Percentiles rank a stretch among this genome's conserved stretches.
Evolutionary conservation across 2,329 filamentous ascomycete species (phyloP).

Genomic region (Sordariomycetes sp.): DNA sequence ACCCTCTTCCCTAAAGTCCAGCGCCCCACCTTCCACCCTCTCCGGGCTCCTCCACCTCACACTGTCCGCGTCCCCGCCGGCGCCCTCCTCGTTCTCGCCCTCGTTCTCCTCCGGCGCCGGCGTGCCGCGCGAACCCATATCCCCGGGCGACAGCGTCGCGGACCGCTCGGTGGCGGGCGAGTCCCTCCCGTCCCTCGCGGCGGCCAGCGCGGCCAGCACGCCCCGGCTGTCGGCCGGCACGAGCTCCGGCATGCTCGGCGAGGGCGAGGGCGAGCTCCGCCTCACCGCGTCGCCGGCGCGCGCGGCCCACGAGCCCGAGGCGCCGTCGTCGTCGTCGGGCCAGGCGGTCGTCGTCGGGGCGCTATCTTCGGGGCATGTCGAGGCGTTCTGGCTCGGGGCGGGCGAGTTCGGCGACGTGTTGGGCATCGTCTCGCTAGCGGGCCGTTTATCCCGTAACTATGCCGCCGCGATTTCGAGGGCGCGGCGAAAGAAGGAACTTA

Average conservation of each 20-base stretch:
- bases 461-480: neutral
- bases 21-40: slow-evolving; percentile 14
- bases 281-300: neutral
- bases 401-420: slow-evolving; percentile 6
- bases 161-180: slow-evolving; percentile 20
- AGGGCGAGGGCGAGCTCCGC: neutral
- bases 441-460: no score
- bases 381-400: neutral
- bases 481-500: neutral
- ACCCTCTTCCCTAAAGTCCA: slow-evolving; percentile 10
- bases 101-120: neutral
- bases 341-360: neutral
- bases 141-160: slow-evolving; percentile 30
- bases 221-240: neutral
- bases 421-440: slow-evolving; percentile 3
- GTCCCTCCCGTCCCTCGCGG: neutral
- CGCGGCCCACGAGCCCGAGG: neutral
- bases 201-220: neutral
- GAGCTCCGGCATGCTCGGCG: neutral
- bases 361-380: slow-evolving; percentile 5
- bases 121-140: slow-evolving; percentile 17
- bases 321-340: neutral
- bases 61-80: neutral
- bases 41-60: neutral
- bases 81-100: neutral